Evolutionary conservation across 2,329 filamentous ascomycete genomes (phyloP), one percentile per base, ranked within the genome.

Genomic region (Colletotrichum falcatum): DNA sequence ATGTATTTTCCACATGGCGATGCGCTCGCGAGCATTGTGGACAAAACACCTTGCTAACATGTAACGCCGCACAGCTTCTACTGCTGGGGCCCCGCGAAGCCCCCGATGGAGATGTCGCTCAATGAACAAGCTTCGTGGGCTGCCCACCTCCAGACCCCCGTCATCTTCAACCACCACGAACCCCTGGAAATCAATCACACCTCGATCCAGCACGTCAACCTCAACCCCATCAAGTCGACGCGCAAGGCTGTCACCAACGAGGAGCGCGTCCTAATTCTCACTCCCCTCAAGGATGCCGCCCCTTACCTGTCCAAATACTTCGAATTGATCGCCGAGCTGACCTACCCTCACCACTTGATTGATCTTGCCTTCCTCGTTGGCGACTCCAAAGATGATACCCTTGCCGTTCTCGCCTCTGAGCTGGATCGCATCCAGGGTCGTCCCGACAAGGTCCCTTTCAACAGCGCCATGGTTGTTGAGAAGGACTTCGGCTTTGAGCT

Each of bases 111-210:
- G 74, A 97, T 99, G 94, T 90, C 92, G 51, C 85, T 92, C 66
- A 98, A 98, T 79, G 96, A 99, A 79, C 92, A 95, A 81, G 91
- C 91, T 72, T 88, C 94, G 74, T 99, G 96, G 96, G 92, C 93
- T 75, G 90, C 90, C 68, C 95, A 97, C 79, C 85, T 96, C 73
- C 91, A 95, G 76, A 98, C 96, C 4, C 96, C 96, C 60, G 94
- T 99, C 75, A 89, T 97, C 74, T 98, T 97, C 87, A 99, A 99
- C 84, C 93, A 95, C 82, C 96, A 98, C 82, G 91, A 92, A 73
- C 92, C 96, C 44, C 87, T 98, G 77, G 90, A 93, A 79, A 86
- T 98, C 83, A 96, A 97, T 81, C 90, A 91, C 71, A 89, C 88
- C 65, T 91, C 91, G 63, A 97, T 99, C 81, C 81, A 91, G 74